These are phyloP conservation scores for Funneliformis caledonium DNA, from an alignment of 371 early-diverging fungal genomes.

Conservation along the genomic window DNA sequence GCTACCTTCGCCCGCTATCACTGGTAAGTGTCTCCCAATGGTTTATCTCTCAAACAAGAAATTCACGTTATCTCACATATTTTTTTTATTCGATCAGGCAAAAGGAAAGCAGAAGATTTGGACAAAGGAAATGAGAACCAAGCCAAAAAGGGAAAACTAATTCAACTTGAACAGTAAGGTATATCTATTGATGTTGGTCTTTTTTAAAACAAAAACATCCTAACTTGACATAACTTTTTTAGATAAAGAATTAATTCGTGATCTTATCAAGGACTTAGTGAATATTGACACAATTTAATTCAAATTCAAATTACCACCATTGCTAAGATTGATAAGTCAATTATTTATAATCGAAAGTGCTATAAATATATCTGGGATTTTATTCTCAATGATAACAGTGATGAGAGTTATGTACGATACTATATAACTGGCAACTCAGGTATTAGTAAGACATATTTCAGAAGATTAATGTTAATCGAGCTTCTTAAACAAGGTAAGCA, in stretches of 20 bases:
- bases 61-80: neutral
- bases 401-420: neutral
- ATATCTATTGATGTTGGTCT: neutral
- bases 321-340: neutral
- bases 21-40: neutral
- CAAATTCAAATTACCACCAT: neutral
- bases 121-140: neutral
- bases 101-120: neutral
- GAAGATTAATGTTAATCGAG: slow-evolving; percentile 1
- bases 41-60: too few species aligned
- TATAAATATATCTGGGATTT: neutral
- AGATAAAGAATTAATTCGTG: neutral
- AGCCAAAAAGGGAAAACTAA: neutral
- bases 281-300: neutral
- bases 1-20: too few species aligned
- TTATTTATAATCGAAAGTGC: slow-evolving; percentile 2
- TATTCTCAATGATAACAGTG: neutral
- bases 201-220: neutral
- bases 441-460: neutral
- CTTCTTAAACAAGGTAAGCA: neutral
- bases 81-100: slow-evolving; percentile 1
- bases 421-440: neutral
- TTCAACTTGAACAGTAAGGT: too few species aligned
- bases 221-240: slow-evolving; percentile 1
- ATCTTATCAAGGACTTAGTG: neutral